Percentiles rank a stretch among this genome's conserved stretches.
phyloP scores from a whole-genome alignment of 306 rosid species.

The Corylus avellana region DNA sequence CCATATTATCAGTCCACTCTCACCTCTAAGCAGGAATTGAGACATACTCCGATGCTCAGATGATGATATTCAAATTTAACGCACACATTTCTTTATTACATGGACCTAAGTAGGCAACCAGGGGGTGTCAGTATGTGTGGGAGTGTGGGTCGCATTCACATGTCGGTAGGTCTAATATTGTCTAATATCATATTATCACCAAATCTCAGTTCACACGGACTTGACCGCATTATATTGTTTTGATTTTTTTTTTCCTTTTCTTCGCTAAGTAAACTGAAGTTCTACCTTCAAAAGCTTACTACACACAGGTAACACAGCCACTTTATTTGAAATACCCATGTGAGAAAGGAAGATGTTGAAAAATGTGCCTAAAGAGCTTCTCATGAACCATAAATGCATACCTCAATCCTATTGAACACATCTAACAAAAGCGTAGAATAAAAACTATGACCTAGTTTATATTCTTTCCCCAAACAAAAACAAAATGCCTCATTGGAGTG shows the following conservation, averaged over 20 bases:
- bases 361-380: neutral
- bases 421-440: neutral
- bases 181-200: neutral
- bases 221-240: neutral
- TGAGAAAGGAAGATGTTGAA: neutral
- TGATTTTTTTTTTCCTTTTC: neutral
- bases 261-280: neutral
- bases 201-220: neutral
- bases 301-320: neutral
- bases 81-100: neutral
- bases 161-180: neutral
- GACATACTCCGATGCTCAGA: neutral
- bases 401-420: neutral
- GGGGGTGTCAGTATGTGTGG: neutral
- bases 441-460: neutral
- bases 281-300: neutral
- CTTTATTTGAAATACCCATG: neutral
- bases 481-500: neutral
- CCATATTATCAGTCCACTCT: neutral
- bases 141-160: neutral
- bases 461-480: neutral
- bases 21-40: neutral
- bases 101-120: neutral
- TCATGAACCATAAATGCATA: neutral
- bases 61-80: neutral